These are phyloP conservation scores for Flammula alnicola DNA, from an alignment of 1,284 basidiomycete species.

Conservation along the genomic window DNA sequence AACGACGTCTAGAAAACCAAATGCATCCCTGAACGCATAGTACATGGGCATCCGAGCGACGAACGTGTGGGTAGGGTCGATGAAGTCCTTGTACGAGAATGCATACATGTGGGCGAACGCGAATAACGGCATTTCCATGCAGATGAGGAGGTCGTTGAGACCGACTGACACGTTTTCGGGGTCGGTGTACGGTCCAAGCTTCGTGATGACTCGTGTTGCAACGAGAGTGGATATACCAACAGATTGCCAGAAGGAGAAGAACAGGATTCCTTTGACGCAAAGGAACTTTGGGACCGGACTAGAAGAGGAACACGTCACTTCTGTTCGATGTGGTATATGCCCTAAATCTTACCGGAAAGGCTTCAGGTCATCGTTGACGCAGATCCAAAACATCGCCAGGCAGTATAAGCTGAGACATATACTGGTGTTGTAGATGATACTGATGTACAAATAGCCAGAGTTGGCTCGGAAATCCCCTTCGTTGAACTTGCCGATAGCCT, in stretches of 20 bases:
- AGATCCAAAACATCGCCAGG: constrained; percentile 94
- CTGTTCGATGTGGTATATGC: neutral
- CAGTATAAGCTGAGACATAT: constrained; percentile 84
- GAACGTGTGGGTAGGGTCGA: constrained; percentile 67
- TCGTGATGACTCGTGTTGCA: constrained; percentile 75
- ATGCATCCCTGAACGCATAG: constrained; percentile 88
- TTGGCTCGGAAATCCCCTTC: constrained; percentile 86
- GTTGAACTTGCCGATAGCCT: constrained; percentile 85
- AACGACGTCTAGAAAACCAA: constrained; percentile 86
- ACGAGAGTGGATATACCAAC: constrained; percentile 89
- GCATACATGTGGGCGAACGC: constrained; percentile 92
- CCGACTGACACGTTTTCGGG: constrained; percentile 91
- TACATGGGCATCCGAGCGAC: constrained; percentile 88
- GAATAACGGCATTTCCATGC: constrained; percentile 98
- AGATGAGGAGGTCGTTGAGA: constrained; percentile 89
- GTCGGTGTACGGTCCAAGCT: constrained; percentile 87
- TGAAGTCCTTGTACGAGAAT: constrained; percentile 85
- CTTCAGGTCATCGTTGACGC: constrained; percentile 83
- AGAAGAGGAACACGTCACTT: constrained; percentile 1
- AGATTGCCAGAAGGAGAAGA: constrained; percentile 98
- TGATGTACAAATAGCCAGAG: constrained; percentile 93
- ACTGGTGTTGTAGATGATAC: constrained; percentile 79
- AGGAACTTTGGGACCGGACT: constrained; percentile 93
- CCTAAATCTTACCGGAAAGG: constrained; percentile 72
- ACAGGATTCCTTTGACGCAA: constrained; percentile 96